Base-by-base conservation (phyloP, 2,329 filamentous ascomycete species). In the Plectosphaerella plurivora region DNA sequence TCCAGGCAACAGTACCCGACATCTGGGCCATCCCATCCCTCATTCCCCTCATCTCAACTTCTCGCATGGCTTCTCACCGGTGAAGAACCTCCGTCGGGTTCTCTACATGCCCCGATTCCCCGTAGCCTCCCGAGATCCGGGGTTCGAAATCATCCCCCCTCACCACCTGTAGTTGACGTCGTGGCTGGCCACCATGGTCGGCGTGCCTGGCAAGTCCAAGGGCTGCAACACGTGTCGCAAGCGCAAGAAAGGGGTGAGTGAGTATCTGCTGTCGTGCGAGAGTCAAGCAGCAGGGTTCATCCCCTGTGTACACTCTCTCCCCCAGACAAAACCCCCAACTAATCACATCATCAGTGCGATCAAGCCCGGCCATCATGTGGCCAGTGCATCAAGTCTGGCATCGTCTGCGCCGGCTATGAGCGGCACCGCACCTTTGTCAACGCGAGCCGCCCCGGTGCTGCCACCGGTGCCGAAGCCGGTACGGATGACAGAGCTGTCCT, bases 231-330 rank as follows among this genome's bases (percentile, higher is more conserved):
- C 55, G 15, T 59, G 58, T 47, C 53, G 56, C 9, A 53, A 47
- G 20, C 55, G 56, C 14, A 58, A 58, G 50, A 60, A 60, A 42
- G 58, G 57, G 41, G 58, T 60, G 45, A 50, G 58, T 53, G 3
- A 33, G 28, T 8, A 2, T 12, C 28, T 8, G 8, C 11, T 33
- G 8, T 8, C 7, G 28, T 33, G 9, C 28, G 28, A 33, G 28
- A 33, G 28, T 33, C 8, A 10, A 9, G n/a, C 10, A 28, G 8
- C n/a, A 10, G 28, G 28, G 28, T 10, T 12, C 28, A 33, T 33
- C 28, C 28, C 28, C 11, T 8, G 7, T 39, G 28, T 47, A 9
- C 35, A 9, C 35, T 20, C 16, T 15, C 9, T 10, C 12, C 41
- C 10, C 20, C 9, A 20, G 46, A 48, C 18, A 15, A 28, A n/a